Evolutionary conservation across 106 monocot genomes (phyloP).

Genomic region (Cymbidium sinense): DNA sequence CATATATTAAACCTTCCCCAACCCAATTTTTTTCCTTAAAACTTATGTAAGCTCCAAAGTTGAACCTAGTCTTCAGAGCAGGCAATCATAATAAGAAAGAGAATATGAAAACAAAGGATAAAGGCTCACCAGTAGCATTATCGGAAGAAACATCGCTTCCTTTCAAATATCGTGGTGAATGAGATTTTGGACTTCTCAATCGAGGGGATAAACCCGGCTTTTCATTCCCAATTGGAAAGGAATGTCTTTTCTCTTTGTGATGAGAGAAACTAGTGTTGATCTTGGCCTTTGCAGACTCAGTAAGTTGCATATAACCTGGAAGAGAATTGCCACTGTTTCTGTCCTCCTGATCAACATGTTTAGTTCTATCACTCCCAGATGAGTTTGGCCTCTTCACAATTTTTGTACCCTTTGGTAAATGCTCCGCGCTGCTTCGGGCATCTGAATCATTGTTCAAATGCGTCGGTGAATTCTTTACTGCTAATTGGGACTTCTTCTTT

Average conservation of each 20-base stretch:
- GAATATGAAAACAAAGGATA: not conserved
- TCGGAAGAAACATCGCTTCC: constrained; percentile 42
- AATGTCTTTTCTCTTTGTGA: constrained; percentile 64
- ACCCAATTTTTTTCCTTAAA: not conserved
- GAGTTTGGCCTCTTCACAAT: constrained; percentile 36
- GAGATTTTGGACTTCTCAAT: constrained; percentile 66
- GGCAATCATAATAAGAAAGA: not conserved
- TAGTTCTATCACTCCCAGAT: constrained; percentile 28
- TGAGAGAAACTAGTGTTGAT: constrained; percentile 42
- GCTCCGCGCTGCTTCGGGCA: constrained; percentile 26
- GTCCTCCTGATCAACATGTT: constrained; percentile 43
- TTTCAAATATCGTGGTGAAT: constrained; percentile 40
- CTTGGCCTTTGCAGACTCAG: constrained; percentile 91
- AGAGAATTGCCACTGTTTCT: constrained; percentile 50
- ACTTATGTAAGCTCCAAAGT: not conserved
- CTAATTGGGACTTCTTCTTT: constrained; percentile 25
- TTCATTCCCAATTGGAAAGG: constrained; percentile 58
- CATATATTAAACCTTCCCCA: too few relatives aligned
- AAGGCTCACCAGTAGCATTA: constrained; percentile 43
- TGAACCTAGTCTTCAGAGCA: not conserved
- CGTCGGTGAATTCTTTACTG: constrained; percentile 41
- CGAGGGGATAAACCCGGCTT: constrained; percentile 67
- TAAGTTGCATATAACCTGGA: constrained; percentile 97
- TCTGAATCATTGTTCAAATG: constrained; percentile 35
- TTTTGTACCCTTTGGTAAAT: constrained; percentile 31